A percentile compares a stretch with the other conserved stretches of the same genome.
phyloP scores from a whole-genome alignment of 306 rosid species.

The Delonix regia region DNA sequence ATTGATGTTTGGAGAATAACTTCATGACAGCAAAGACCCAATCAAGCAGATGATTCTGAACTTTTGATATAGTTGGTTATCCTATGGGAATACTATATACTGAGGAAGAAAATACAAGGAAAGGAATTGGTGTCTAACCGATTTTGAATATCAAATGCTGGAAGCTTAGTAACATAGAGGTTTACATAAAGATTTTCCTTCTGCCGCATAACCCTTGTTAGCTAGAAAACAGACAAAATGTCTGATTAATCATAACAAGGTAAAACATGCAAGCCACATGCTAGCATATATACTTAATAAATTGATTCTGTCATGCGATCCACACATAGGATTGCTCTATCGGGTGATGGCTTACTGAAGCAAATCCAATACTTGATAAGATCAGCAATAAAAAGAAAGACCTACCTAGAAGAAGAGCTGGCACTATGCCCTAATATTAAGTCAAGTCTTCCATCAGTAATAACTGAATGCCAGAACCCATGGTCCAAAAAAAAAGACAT shows the following conservation, averaged over 20 bases:
- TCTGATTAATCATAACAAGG: constrained; percentile 21
- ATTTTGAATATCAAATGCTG: constrained; percentile 2
- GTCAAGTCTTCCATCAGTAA: constrained; percentile 16
- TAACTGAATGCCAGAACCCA: constrained; percentile 2
- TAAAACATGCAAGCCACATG: constrained; percentile 35
- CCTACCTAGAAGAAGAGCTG: constrained; percentile 50
- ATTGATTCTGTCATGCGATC: constrained; percentile 40
- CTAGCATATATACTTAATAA: constrained; percentile 18
- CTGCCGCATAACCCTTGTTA: background rate
- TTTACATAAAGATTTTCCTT: constrained; percentile 28
- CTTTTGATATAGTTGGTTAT: background rate
- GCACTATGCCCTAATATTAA: constrained; percentile 21
- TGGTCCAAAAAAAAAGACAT: constrained; percentile 25
- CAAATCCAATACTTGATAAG: too few species aligned
- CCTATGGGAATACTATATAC: background rate
- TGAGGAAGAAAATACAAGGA: constrained; percentile 6
- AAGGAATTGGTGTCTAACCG: constrained; percentile 5
- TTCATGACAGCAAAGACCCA: constrained; percentile 4
- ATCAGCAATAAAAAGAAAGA: too few species aligned
- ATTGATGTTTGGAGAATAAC: background rate
- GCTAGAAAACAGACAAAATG: constrained; percentile 37
- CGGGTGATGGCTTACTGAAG: too few species aligned
- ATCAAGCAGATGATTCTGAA: background rate
- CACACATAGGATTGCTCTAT: too few species aligned
- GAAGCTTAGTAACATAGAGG: background rate